A percentile compares a stretch with the other conserved stretches of the same genome.
phyloP scores from a whole-genome alignment of 345 rosid genomes.

The Pugionium cornutum region DNA sequence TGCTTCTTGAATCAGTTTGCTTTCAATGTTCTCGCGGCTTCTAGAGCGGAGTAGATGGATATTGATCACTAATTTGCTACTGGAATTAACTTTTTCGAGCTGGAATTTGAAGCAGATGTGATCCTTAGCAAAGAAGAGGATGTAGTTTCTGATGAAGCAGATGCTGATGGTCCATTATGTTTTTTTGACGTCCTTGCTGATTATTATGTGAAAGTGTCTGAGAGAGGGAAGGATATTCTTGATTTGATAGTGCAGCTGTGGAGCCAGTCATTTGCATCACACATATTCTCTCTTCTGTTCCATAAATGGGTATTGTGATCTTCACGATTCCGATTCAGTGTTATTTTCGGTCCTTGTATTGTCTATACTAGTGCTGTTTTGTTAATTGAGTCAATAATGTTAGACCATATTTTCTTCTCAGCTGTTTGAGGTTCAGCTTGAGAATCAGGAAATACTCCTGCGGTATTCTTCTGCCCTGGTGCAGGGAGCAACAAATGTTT shows the following conservation, averaged over 20 bases:
- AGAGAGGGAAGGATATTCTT: conserved; percentile 71
- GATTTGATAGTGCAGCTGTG: conserved; percentile 91
- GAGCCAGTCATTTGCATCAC: conserved; percentile 97
- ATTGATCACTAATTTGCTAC: background rate
- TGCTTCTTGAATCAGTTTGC: background rate
- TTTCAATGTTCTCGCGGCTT: background rate
- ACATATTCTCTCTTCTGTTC: conserved; percentile 80
- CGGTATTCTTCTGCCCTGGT: conserved; percentile 97
- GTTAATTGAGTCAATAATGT: background rate
- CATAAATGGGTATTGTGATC: conserved; percentile 79
- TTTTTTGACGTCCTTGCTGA: conserved; percentile 91
- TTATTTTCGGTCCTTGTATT: conserved; percentile 5
- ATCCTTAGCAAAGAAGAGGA: conserved; percentile 70
- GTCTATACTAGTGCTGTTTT: no score
- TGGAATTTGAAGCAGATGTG: conserved; percentile 65
- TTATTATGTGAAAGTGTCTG: conserved; percentile 65
- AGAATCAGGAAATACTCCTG: conserved; percentile 67
- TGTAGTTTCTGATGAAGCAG: conserved; percentile 49
- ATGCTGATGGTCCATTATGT: conserved; percentile 58
- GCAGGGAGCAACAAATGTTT: conserved; percentile 96
- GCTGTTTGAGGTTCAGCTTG: conserved; percentile 84
- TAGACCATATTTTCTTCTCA: conserved; percentile 39
- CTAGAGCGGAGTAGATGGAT: background rate
- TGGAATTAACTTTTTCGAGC: background rate
- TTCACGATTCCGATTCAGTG: background rate